phyloP scores from a whole-genome alignment of 352 stramenopile species.

The Phytophthora sojae region DNA sequence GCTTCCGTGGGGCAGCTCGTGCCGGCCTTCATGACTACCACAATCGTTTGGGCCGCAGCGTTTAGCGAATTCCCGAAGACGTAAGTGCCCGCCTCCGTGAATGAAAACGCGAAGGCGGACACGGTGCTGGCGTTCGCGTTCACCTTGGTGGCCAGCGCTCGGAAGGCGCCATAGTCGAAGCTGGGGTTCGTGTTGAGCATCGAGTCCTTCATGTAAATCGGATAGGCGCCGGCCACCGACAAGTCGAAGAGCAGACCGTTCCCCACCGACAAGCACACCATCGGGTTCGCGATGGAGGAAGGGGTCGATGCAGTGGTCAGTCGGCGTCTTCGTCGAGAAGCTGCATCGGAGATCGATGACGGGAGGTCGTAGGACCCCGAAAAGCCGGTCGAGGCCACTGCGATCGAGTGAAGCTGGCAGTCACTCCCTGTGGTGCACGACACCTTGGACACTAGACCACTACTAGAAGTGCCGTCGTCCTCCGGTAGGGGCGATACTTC shows the following conservation, averaged over 20 bases:
- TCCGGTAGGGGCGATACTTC: slow-evolving; percentile 28
- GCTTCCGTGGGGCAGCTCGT: slow-evolving; percentile 82
- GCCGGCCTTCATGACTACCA: slow-evolving; percentile 83
- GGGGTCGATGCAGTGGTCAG: slow-evolving; percentile 28
- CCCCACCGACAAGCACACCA: slow-evolving; percentile 86
- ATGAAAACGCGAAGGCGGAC: slow-evolving; percentile 89
- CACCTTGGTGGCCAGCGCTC: slow-evolving; percentile 66
- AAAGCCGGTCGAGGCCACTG: slow-evolving; percentile 61
- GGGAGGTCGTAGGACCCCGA: slow-evolving; percentile 71
- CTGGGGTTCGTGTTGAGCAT: slow-evolving; percentile 94
- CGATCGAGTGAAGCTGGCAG: slow-evolving; percentile 68
- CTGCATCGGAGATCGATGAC: slow-evolving; percentile 5
- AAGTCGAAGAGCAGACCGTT: slow-evolving; percentile 92
- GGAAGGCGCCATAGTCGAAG: slow-evolving; percentile 93
- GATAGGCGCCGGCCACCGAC: slow-evolving; percentile 76
- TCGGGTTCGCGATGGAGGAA: slow-evolving; percentile 77
- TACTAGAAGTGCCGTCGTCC: slow-evolving; percentile 1
- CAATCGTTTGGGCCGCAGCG: slow-evolving; percentile 66
- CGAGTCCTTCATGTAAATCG: slow-evolving; percentile 95
- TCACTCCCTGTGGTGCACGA: slow-evolving; percentile 41
- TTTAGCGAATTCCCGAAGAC: slow-evolving; percentile 91
- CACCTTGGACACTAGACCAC: slow-evolving; percentile 60
- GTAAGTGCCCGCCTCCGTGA: slow-evolving; percentile 85
- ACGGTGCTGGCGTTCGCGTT: slow-evolving; percentile 69
- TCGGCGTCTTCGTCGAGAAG: slow-evolving; percentile 24